phyloP scores from a whole-genome alignment of 83 land plant species.

The Picea mariana region DNA sequence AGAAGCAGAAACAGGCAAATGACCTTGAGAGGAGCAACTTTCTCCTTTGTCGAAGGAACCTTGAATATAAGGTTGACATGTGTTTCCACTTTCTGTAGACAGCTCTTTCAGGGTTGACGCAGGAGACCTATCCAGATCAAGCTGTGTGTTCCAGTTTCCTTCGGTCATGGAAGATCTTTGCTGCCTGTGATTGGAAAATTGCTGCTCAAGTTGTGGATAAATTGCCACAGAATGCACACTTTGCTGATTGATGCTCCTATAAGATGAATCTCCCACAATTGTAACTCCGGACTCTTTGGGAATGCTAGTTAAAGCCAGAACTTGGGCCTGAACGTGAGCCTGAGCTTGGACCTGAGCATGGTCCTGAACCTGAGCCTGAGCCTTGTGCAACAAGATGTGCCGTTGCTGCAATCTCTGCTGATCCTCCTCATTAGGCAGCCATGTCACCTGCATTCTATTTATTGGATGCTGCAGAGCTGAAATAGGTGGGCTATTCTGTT shows the following conservation, averaged over 20 bases:
- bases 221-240: slow-evolving; percentile 13
- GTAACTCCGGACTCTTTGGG: neutral
- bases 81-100: neutral
- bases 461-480: slow-evolving; percentile 16
- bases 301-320: slow-evolving; percentile 4
- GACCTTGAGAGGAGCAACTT: slow-evolving; percentile 7
- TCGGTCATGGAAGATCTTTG: slow-evolving; percentile 15
- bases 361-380: slow-evolving; percentile 12
- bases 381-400: slow-evolving; percentile 25
- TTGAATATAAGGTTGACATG: slow-evolving; percentile 17
- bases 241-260: neutral
- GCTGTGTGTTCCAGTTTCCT: neutral
- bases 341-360: slow-evolving; percentile 6
- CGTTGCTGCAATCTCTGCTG: slow-evolving; percentile 26
- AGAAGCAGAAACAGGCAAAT: slow-evolving; percentile 7
- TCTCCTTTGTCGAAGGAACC: slow-evolving; percentile 14
- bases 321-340: neutral
- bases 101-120: neutral
- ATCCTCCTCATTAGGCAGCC: slow-evolving; percentile 28
- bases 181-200: slow-evolving; percentile 11
- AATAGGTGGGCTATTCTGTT: slow-evolving; percentile 15
- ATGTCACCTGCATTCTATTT: slow-evolving; percentile 16
- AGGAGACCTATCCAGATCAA: neutral
- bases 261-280: slow-evolving; percentile 1
- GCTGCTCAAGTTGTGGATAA: slow-evolving; percentile 18